These are phyloP conservation scores for Cladorrhinum sp. DNA, from an alignment of 2,329 filamentous ascomycete species.

Conservation along the genomic window DNA sequence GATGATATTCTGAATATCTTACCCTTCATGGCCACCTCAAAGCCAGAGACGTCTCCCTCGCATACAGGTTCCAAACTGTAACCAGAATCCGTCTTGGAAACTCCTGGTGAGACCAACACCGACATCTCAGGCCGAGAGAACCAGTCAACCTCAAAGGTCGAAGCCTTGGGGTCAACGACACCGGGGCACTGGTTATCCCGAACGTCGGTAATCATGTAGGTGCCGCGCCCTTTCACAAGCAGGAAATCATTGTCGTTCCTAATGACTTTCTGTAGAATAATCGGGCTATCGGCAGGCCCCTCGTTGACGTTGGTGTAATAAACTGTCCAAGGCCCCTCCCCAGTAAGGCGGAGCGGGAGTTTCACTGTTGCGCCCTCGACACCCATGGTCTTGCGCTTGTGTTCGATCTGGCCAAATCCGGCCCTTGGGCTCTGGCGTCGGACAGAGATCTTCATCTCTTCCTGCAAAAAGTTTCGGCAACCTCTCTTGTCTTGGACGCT, in stretches of 20 bases:
- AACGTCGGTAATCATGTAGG: slow-evolving; percentile 76
- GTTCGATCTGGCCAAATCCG: slow-evolving; percentile 81
- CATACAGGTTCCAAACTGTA: slow-evolving; percentile 81
- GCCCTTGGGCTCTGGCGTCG: slow-evolving; percentile 84
- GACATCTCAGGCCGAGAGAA: slow-evolving; percentile 73
- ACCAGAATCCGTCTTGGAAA: slow-evolving; percentile 50
- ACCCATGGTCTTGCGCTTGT: slow-evolving; percentile 69
- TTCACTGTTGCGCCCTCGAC: slow-evolving; percentile 72
- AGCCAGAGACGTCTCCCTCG: slow-evolving; percentile 87
- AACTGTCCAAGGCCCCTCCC: slow-evolving; percentile 80
- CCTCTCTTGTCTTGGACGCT: slow-evolving; percentile 82
- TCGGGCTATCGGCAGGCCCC: slow-evolving; percentile 36
- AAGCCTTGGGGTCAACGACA: slow-evolving; percentile 68
- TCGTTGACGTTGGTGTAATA: slow-evolving; percentile 68
- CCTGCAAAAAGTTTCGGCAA: slow-evolving; percentile 82
- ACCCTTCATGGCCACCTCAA: slow-evolving; percentile 79
- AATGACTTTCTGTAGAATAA: slow-evolving; percentile 47
- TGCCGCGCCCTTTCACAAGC: slow-evolving; percentile 63
- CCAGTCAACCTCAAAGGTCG: slow-evolving; percentile 78
- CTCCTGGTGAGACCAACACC: slow-evolving; percentile 61
- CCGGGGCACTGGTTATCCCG: slow-evolving; percentile 80
- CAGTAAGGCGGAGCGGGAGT: slow-evolving; percentile 80
- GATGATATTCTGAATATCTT: slow-evolving; percentile 32
- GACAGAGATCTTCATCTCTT: slow-evolving; percentile 81
- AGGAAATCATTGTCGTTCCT: slow-evolving; percentile 64